Conservation (phyloP, 2,329 filamentous ascomycete genomes). For the Xylariaceae sp. region DNA sequence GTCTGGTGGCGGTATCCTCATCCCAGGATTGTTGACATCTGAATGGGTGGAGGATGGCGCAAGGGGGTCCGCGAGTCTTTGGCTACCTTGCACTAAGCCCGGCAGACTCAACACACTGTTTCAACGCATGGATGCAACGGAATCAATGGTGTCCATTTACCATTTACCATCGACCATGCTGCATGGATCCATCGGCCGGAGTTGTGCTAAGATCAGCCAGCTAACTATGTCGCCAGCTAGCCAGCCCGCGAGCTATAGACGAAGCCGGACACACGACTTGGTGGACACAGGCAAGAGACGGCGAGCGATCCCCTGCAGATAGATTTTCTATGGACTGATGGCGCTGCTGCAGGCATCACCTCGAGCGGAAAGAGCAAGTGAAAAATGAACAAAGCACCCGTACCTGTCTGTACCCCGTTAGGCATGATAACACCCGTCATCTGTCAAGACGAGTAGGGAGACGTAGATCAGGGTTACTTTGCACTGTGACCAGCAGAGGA, state of each 20-base stretch:
- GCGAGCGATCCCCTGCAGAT: too few relatives aligned
- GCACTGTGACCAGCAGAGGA: conserved; percentile 20
- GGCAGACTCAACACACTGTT: conserved; percentile 18
- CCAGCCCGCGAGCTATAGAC: too few relatives aligned
- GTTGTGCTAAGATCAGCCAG: too few relatives aligned
- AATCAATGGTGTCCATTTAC: conserved; percentile 12
- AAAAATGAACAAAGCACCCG: too few relatives aligned
- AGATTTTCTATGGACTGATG: too few relatives aligned
- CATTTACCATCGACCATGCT: not conserved
- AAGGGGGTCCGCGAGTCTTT: conserved; percentile 19
- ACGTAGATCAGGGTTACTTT: not conserved
- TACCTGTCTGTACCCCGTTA: too few relatives aligned
- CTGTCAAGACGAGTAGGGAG: not conserved
- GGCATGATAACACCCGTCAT: not conserved
- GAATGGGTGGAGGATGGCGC: conserved; percentile 14
- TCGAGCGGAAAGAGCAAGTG: too few relatives aligned
- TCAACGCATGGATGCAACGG: conserved; percentile 19
- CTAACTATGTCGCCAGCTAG: too few relatives aligned
- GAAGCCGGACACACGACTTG: too few relatives aligned
- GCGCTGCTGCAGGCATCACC: too few relatives aligned
- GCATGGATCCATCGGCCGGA: conserved; percentile 9
- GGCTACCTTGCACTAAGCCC: conserved; percentile 12
- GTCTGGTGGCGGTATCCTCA: conserved; percentile 16
- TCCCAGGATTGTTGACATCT: conserved; percentile 13
- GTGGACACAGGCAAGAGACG: too few relatives aligned